Evolutionary conservation across 805 yeast genomes (phyloP).

Genomic region (Metschnikowia aberdeeniae): DNA sequence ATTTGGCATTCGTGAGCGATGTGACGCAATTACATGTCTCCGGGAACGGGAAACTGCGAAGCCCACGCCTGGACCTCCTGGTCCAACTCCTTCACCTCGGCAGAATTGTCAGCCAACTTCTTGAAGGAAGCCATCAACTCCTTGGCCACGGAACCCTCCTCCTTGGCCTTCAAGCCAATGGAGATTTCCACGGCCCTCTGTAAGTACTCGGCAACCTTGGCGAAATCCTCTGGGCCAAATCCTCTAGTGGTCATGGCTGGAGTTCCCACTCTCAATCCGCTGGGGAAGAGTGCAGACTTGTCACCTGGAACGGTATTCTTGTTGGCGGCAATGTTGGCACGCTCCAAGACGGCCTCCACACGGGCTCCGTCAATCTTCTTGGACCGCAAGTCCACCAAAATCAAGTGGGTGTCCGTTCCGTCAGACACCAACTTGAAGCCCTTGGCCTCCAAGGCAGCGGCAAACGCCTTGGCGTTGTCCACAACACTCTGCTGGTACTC

Average conservation of each 20-base stretch:
- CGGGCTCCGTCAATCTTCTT: constrained; percentile 92
- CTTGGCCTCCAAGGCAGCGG: constrained; percentile 54
- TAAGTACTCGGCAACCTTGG: constrained; percentile 73
- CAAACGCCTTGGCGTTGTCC: constrained; percentile 75
- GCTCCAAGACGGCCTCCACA: constrained; percentile 84
- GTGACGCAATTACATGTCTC: no score
- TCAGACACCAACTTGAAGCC: constrained; percentile 81
- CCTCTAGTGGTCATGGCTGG: constrained; percentile 99
- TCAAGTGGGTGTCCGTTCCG: constrained; percentile 94
- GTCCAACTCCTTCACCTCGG: constrained; percentile 56
- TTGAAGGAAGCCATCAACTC: constrained; percentile 67
- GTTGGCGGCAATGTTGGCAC: constrained; percentile 89
- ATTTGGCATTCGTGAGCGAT: no score
- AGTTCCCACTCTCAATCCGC: constrained; percentile 94
- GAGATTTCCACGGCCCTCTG: constrained; percentile 75
- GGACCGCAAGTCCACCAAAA: constrained; percentile 76
- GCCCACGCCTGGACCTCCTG: constrained; percentile 72
- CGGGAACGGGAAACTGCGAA: constrained; percentile 81
- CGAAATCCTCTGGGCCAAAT: constrained; percentile 72
- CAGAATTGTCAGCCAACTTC: constrained; percentile 59
- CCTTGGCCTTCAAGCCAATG: constrained; percentile 52
- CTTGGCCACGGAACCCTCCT: constrained; percentile 55
- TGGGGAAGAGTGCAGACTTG: constrained; percentile 91
- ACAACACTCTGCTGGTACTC: constrained; percentile 82
- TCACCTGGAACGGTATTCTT: constrained; percentile 97